Percentiles rank a stretch among this genome's conserved stretches.
These are phyloP conservation scores for Chenopodium suecicum DNA, from an alignment of 148 eudicot species.

Conservation along the genomic window DNA sequence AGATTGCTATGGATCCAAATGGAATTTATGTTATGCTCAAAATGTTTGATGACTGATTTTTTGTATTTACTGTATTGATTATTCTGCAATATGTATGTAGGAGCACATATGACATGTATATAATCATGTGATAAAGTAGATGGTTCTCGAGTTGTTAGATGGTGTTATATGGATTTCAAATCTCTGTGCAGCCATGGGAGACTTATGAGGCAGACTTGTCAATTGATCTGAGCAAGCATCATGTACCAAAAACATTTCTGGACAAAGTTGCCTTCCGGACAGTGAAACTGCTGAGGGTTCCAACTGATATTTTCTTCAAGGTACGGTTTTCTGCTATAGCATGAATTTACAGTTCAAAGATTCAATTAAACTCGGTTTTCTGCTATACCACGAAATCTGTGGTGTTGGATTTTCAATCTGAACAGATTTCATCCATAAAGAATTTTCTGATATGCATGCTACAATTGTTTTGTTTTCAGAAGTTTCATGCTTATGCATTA, in stretches of 20 bases:
- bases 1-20: neutral
- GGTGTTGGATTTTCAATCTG: neutral
- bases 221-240: constrained; percentile 77
- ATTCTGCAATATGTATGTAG: neutral
- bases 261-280: constrained; percentile 81
- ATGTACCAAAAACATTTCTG: constrained; percentile 68
- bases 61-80: neutral
- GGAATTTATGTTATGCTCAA: neutral
- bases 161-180: neutral
- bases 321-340: constrained; percentile 22
- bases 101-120: neutral
- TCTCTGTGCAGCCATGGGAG: constrained; percentile 74
- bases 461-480: neutral
- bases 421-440: neutral
- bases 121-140: neutral
- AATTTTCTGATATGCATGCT: neutral
- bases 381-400: too few species aligned
- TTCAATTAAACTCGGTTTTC: too few species aligned
- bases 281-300: constrained; percentile 76
- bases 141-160: neutral
- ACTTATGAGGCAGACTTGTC: constrained; percentile 63
- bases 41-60: neutral
- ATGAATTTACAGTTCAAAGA: neutral
- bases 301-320: constrained; percentile 84
- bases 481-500: neutral